A percentile compares a stretch with the other conserved stretches of the same genome.
Conservation (phyloP, 2,329 filamentous ascomycete species). For the Verticillium dahliae region DNA sequence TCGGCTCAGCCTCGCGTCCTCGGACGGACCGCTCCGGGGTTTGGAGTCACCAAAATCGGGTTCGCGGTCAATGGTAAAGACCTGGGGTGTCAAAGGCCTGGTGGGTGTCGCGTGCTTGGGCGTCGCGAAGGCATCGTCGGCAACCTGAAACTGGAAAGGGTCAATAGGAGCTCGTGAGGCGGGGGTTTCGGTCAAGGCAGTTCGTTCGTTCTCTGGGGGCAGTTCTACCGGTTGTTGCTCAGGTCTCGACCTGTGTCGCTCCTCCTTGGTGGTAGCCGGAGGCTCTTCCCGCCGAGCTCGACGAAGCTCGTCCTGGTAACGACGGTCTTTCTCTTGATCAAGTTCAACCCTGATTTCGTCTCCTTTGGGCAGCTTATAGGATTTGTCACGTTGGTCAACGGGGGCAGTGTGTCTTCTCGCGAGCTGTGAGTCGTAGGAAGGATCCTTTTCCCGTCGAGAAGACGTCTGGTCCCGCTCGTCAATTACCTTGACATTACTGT, state of each 20-base stretch:
- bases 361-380: slow-evolving; percentile 7
- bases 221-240: background rate
- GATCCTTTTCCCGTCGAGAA: slow-evolving; percentile 19
- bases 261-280: slow-evolving; percentile 1
- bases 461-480: slow-evolving; percentile 17
- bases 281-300: slow-evolving; percentile 6
- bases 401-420: slow-evolving; percentile 1
- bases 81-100: slow-evolving; percentile 39
- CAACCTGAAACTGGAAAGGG: slow-evolving; percentile 53
- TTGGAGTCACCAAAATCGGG: slow-evolving; percentile 39
- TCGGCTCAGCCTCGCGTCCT: slow-evolving; percentile 35
- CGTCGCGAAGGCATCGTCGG: slow-evolving; percentile 43
- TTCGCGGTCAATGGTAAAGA: slow-evolving; percentile 48
- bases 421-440: slow-evolving; percentile 11
- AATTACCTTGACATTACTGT: slow-evolving; percentile 9
- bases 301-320: slow-evolving; percentile 9
- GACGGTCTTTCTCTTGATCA: slow-evolving; percentile 4
- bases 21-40: slow-evolving; percentile 14
- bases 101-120: slow-evolving; percentile 29
- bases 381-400: slow-evolving; percentile 4
- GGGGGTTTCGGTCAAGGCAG: slow-evolving; percentile 12
- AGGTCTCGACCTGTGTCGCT: background rate
- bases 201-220: slow-evolving; percentile 6
- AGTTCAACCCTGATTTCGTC: slow-evolving; percentile 12
- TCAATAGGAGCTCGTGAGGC: slow-evolving; percentile 32